Base-by-base conservation (phyloP, 2,329 filamentous ascomycete genomes). In the Alternaria hordeiaustralica region DNA sequence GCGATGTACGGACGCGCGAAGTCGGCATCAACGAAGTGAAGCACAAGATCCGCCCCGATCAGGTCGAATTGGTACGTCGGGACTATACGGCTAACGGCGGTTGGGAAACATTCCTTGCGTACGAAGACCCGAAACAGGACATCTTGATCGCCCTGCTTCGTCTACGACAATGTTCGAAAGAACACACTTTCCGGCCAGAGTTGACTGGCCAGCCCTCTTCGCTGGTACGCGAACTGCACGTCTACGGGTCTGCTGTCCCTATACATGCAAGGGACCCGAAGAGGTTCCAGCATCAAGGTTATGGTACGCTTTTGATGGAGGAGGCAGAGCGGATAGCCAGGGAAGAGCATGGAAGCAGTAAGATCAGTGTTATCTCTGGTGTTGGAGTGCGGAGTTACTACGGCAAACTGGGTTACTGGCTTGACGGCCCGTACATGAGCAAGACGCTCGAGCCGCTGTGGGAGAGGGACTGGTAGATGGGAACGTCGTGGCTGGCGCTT, bases 1-100 rank as follows among this genome's bases (percentile, higher is more conserved):
- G 96, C 68, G 96, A 99, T 75, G 96, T 99, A 23, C 90, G 96
- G 13, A 99, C 96, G 2, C 89, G 96, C 64, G 96, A 99, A 82
- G 96, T 99, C 23, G 96, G 96, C 63, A 94, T 99, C 82, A 99
- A 99, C 79, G 96, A 99, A 82, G 95, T 99, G 69, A 99, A 99
- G 84, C 90, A 99, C 85, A 98, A 98, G 84, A 97, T 99, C 71
- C 88, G 95, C 2, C 96, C 96, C 0, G 96, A 94, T 70, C 95
- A 99, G 79, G 92, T 99, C 62, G 96, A 99, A 84, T 89, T 99
- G 20, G 91, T 99, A 28, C 90, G 96, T 25, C 88, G 96, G 69
- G 96, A 99, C 82, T 99, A 99, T 80, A 87, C 89, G 0, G 96
- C 96, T 70, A 99, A 99, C 78, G 94, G 92, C 43, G 96, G 96